Base-by-base conservation (phyloP, 2,329 filamentous ascomycete species). In the Trichoderma asperellum region DNA sequence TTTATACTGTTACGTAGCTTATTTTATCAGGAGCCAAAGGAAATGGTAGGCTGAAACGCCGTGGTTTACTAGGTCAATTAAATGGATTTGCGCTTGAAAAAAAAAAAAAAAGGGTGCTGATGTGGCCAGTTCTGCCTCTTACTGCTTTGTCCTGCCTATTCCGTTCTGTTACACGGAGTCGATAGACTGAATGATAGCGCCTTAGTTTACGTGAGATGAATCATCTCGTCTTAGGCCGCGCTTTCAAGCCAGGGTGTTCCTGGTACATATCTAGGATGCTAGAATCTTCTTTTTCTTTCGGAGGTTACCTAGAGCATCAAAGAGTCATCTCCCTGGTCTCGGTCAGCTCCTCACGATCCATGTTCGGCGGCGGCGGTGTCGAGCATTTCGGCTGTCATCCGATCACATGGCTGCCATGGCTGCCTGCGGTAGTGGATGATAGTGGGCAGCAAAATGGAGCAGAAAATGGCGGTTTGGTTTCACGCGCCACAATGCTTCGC, bases 1-100 rank as follows among this genome's bases (percentile, higher is more conserved):
- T 66, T 74, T 75, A 74, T 75, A 74, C 73, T 73, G 71, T 59
- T 59, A 59, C 64, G 64, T 67, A 67, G 64, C 55, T 67, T 64
- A 59, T 59, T 67, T 67, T 67, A 67, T 52, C 64, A 57, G 64
- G 64, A 67, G 64, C 64, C 37, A 58, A 59, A 47, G 64, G 64
- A n/a, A 64, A 59, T 52, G 64, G 64, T 49, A 67, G 64, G 64
- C 64, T 67, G 64, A 59, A 67, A 67, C 27, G 64, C 64, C 64
- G 55, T 52, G 64, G 64, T 67, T 52, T 49, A 67, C 64, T 59
- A 67, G 64, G 64, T 67, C 64, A 67, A 67, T 58, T 21, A 67
- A 67, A 67, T 67, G 55, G 27, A 59, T 67, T 59, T 67, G 53
- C 55, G 18, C 55, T 34, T 18, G 16, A 57, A 7, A 32, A 58